These are phyloP conservation scores for Leucosporidium scottii DNA, from an alignment of 768 basidiomycete genomes.

Conservation along the genomic window DNA sequence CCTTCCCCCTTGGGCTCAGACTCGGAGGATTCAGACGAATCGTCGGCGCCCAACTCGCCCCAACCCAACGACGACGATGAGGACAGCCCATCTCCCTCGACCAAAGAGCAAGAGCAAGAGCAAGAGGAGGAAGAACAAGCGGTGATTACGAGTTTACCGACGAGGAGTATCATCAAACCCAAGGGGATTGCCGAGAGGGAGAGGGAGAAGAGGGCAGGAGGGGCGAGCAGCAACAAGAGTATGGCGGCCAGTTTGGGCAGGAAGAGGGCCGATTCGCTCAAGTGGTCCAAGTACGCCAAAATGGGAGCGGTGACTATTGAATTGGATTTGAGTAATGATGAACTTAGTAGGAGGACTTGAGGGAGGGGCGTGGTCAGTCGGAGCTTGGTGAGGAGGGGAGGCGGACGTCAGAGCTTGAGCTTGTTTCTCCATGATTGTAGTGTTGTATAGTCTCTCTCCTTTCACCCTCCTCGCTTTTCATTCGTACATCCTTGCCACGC, in stretches of 20 bases:
- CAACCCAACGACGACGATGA: no score
- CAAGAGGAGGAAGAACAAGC: no score
- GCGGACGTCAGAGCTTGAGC: neutral
- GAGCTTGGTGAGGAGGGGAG: neutral
- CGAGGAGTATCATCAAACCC: neutral
- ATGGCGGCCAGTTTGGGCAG: constrained; percentile 18
- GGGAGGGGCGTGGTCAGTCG: neutral
- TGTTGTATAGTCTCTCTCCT: neutral
- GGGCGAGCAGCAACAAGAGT: neutral
- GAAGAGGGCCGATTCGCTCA: constrained; percentile 24
- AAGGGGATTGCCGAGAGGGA: constrained; percentile 2
- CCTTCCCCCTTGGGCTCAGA: no score
- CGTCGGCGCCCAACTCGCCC: no score
- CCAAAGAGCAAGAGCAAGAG: no score
- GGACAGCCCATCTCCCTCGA: no score
- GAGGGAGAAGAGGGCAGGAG: neutral
- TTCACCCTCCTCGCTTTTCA: neutral
- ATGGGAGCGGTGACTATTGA: constrained; percentile 16
- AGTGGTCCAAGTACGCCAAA: constrained; percentile 33
- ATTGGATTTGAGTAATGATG: constrained; percentile 27
- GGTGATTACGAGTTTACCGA: no score
- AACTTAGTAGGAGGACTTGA: constrained; percentile 5
- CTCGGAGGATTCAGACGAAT: no score
- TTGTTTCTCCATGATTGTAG: neutral
- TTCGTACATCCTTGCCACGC: neutral